Conservation (phyloP, 2,329 filamentous ascomycete species). For the Ceratocystis ficicola region DNA sequence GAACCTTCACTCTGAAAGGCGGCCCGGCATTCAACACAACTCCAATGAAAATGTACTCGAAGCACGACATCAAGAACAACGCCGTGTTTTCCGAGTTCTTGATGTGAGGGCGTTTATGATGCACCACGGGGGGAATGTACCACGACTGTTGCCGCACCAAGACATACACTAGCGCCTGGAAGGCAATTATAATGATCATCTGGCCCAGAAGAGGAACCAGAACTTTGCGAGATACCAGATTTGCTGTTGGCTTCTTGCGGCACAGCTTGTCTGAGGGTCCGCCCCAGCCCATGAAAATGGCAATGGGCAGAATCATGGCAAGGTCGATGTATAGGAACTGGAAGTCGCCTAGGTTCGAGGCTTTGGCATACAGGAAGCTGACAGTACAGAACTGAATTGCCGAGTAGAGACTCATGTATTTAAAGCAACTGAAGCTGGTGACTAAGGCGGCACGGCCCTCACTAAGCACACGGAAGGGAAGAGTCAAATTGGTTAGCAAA, state of each 20-base stretch:
- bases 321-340: constrained; percentile 97
- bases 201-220: constrained; percentile 81
- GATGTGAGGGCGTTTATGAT: constrained; percentile 69
- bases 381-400: constrained; percentile 98
- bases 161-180: constrained; percentile 63
- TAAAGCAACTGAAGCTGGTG: constrained; percentile 99
- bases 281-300: constrained; percentile 98
- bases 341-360: constrained; percentile 91
- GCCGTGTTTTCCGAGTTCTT: constrained; percentile 89
- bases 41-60: constrained; percentile 85
- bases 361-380: constrained; percentile 87
- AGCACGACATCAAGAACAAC: constrained; percentile 80
- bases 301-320: constrained; percentile 82
- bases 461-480: not conserved
- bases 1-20: constrained; percentile 73
- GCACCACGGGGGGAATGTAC: constrained; percentile 65
- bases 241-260: constrained; percentile 78
- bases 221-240: constrained; percentile 85
- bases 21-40: constrained; percentile 82
- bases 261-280: constrained; percentile 66
- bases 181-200: constrained; percentile 64
- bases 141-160: constrained; percentile 68
- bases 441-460: constrained; percentile 90
- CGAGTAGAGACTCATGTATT: constrained; percentile 98
- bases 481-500: not conserved